Conservation (phyloP, 108 stramenopile genomes). For the Skeletonema grethae region DNA sequence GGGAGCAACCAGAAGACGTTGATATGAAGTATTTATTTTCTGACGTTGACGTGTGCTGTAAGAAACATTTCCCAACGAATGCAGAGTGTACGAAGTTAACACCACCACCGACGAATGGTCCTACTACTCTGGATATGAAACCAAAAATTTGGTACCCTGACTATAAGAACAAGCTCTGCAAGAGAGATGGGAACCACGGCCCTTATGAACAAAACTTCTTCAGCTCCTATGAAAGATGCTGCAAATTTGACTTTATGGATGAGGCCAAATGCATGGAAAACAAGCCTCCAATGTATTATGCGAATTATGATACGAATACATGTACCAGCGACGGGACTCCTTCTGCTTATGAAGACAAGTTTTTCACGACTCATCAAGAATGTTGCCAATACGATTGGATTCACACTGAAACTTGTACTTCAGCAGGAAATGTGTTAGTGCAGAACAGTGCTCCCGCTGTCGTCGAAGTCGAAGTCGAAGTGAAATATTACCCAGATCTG, state of each 20-base stretch:
- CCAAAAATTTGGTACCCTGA: slow-evolving; percentile 17
- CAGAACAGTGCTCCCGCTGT: not conserved
- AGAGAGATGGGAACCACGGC: slow-evolving; percentile 10
- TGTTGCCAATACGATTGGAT: not conserved
- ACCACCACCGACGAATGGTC: slow-evolving; percentile 12
- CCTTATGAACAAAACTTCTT: slow-evolving; percentile 30
- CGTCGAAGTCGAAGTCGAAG: not conserved
- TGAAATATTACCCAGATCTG: not conserved
- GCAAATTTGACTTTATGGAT: slow-evolving; percentile 23
- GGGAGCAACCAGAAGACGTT: slow-evolving; percentile 13
- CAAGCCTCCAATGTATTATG: slow-evolving; percentile 8
- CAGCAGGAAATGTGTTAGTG: not conserved
- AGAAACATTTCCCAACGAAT: slow-evolving; percentile 10
- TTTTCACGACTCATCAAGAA: not conserved
- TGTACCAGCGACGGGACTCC: not conserved
- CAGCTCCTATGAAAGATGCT: slow-evolving; percentile 20
- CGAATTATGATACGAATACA: slow-evolving; percentile 4
- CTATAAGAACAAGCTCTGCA: slow-evolving; percentile 16
- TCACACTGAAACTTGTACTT: not conserved
- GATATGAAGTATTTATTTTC: slow-evolving; percentile 5
- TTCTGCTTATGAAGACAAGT: not conserved
- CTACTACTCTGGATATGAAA: not conserved
- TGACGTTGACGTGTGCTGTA: slow-evolving; percentile 10
- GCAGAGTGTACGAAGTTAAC: slow-evolving; percentile 12
- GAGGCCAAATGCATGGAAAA: not conserved